A percentile compares a stretch with the other conserved stretches of the same genome.
These are phyloP conservation scores for Tothia fuscella DNA, from an alignment of 2,329 filamentous ascomycete species.

Conservation along the genomic window DNA sequence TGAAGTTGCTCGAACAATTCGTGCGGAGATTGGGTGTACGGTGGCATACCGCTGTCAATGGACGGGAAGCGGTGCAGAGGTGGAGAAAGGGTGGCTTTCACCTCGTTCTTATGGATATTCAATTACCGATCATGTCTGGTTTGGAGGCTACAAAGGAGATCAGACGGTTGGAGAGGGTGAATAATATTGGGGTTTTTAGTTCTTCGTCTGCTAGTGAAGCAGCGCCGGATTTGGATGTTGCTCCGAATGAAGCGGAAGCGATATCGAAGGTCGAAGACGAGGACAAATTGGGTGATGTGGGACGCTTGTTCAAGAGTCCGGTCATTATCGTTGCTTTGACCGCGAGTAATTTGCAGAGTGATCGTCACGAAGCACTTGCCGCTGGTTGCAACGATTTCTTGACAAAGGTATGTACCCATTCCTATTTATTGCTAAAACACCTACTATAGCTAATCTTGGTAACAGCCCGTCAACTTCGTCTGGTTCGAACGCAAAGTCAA, in stretches of 20 bases:
- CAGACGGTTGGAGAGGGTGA: constrained; percentile 73
- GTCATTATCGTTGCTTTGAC: constrained; percentile 97
- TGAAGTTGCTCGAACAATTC: constrained; percentile 85
- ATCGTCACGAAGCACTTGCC: constrained; percentile 86
- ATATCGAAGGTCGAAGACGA: constrained; percentile 41
- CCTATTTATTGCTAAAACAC: constrained; percentile 10
- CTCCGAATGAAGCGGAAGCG: constrained; percentile 11
- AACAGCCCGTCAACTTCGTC: constrained; percentile 89
- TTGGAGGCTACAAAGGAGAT: constrained; percentile 94
- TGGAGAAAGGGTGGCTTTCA: constrained; percentile 92
- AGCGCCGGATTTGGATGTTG: constrained; percentile 28
- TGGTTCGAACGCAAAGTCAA: constrained; percentile 97
- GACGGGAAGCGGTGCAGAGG: constrained; percentile 81
- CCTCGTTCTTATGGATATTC: constrained; percentile 96
- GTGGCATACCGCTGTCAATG: constrained; percentile 96
- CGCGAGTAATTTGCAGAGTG: constrained; percentile 85
- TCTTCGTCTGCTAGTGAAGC: constrained; percentile 20
- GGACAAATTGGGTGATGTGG: constrained; percentile 54
- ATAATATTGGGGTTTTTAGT: constrained; percentile 82
- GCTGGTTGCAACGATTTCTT: constrained; percentile 97
- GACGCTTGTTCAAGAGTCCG: constrained; percentile 74
- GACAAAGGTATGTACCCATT: constrained; percentile 62
- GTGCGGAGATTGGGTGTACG: constrained; percentile 92
- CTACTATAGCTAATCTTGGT: constrained; percentile 15
- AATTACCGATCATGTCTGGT: constrained; percentile 91